Evolutionary conservation across 371 early-diverging fungal species (phyloP).

Genomic region (Rhizopus sp.): DNA sequence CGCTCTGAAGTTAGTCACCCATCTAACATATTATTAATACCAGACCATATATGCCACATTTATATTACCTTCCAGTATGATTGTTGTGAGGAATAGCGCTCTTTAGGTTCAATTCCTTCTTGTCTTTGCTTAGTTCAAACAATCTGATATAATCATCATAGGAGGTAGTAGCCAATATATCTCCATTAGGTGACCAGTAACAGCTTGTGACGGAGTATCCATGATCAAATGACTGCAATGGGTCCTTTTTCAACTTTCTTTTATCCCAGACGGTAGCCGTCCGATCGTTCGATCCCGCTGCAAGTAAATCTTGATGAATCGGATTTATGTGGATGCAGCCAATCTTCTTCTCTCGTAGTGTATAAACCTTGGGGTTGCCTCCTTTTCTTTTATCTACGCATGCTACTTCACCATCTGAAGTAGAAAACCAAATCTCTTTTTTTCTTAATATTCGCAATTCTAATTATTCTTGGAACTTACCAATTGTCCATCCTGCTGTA

Average conservation of each 20-base stretch:
- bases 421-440: constrained; percentile 58
- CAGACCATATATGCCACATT: not conserved
- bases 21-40: constrained; percentile 36
- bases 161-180: constrained; percentile 41
- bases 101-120: constrained; percentile 37
- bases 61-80: constrained; percentile 60
- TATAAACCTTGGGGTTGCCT: constrained; percentile 9
- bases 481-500: constrained; percentile 42
- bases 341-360: constrained; percentile 63
- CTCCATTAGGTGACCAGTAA: constrained; percentile 73
- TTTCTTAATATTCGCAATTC: not conserved
- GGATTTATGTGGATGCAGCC: constrained; percentile 74
- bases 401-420: constrained; percentile 61
- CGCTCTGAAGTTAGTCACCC: constrained; percentile 78
- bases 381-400: constrained; percentile 51
- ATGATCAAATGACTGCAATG: constrained; percentile 51
- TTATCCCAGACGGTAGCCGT: constrained; percentile 77
- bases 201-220: constrained; percentile 67
- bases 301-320: constrained; percentile 59
- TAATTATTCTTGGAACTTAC: constrained; percentile 21
- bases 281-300: constrained; percentile 68
- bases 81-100: constrained; percentile 65
- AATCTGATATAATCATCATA: constrained; percentile 58
- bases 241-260: constrained; percentile 51
- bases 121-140: constrained; percentile 43